Evolutionary conservation across 164 flowering plant genomes (phyloP).

Genomic region (Macadamia integrifolia): DNA sequence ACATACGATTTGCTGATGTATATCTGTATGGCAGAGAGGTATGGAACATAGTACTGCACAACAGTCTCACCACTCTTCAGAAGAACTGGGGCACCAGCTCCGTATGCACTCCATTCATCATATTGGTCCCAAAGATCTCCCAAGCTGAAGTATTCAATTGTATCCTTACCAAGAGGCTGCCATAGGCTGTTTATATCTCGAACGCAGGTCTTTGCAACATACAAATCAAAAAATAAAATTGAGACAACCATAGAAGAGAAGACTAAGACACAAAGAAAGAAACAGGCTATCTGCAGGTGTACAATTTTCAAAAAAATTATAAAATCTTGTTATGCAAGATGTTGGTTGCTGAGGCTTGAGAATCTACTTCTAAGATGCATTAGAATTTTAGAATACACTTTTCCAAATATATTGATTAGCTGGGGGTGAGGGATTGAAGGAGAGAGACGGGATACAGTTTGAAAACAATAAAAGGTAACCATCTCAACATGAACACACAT

Average conservation of each 20-base stretch:
- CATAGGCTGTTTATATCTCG: conserved; percentile 6
- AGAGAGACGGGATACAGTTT: background rate
- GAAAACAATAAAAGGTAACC: too few relatives aligned
- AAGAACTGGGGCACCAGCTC: conserved; percentile 63
- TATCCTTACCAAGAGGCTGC: background rate
- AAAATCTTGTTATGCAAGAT: too few relatives aligned
- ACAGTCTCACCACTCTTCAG: conserved; percentile 51
- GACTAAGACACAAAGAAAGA: background rate
- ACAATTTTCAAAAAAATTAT: background rate
- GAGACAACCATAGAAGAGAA: background rate
- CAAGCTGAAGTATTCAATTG: conserved; percentile 36
- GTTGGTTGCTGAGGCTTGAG: too few relatives aligned
- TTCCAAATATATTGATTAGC: background rate
- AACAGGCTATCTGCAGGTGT: background rate
- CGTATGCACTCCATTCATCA: conserved; percentile 81
- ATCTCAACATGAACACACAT: too few relatives aligned
- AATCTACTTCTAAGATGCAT: background rate
- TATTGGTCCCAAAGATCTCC: conserved; percentile 76
- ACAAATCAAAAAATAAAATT: background rate
- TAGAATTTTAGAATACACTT: background rate
- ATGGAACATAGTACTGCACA: conserved; percentile 72
- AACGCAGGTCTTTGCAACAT: conserved; percentile 1
- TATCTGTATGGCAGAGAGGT: conserved; percentile 70
- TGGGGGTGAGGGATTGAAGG: background rate
- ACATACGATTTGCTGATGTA: conserved; percentile 23